Base-by-base conservation (phyloP, 768 basidiomycete genomes). In the Boletellus sp. region DNA sequence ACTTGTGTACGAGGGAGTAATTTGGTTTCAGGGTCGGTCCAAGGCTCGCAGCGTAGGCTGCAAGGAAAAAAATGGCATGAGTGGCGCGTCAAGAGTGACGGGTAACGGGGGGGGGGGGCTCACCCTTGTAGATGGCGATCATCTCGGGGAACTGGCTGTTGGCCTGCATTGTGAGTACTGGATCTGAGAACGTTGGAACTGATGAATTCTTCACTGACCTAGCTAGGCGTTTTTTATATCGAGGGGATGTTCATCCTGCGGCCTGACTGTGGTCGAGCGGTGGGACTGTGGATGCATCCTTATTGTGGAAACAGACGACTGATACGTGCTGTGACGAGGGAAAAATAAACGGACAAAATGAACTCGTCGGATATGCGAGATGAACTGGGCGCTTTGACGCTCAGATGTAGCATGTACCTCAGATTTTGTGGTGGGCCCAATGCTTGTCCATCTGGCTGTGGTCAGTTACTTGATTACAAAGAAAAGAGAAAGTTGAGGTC, bases 41-140 rank as follows among this genome's bases (percentile, higher is more conserved):
- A 17, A 59, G 40, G 41, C 37, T 49, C 6, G 44, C 34, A 1
- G 48, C 51, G 26, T 52, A 49, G n/a, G 48, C 59, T 62, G 24
- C 5, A 9, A 11, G 17, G 28, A 16, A 26, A 11, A 13, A 19
- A 16, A 26, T 17, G 5, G 11, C 1, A 39, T 54, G 23, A 58
- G 23, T 19, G 6, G 19, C 3, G 12, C 2, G n/a, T 11, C 2
- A 17, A 26, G 17, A 15, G 16, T n/a, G 4, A 28, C 28, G 28
- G 8, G 28, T n/a, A n/a, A n/a, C 9, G n/a, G 22, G 4, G 33
- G 3, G 10, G 3, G 15, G 1, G 10, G 1, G 16, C 55, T 34
- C 8, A 53, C 58, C 46, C 28, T 8, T 48, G 47, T 41, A 51
- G 5, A 9, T 8, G 7, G 36, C 48, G 41, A 53, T 50, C 44